A percentile compares a stretch with the other conserved stretches of the same genome.
These are phyloP conservation scores for Vigna radiata DNA, from an alignment of 306 rosid species.

Conservation along the genomic window DNA sequence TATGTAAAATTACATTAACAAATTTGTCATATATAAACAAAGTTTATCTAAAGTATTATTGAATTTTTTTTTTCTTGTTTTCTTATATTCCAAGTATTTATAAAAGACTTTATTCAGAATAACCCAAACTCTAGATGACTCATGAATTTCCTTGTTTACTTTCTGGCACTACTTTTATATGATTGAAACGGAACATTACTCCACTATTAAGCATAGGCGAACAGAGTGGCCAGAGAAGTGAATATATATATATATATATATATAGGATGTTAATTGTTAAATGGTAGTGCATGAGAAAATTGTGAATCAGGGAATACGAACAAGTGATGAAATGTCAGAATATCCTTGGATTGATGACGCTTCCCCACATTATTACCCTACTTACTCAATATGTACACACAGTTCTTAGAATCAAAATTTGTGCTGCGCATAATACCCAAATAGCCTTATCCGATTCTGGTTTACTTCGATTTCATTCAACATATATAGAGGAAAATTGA, in stretches of 20 bases:
- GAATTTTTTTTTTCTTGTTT: no score
- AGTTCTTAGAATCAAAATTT: conserved; percentile 15
- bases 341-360: conserved; percentile 44
- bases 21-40: no score
- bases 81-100: no score
- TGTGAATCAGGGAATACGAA: conserved; percentile 33
- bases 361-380: conserved; percentile 15
- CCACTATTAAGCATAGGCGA: background rate
- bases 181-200: conserved; percentile 1
- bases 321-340: conserved; percentile 41
- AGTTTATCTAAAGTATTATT: no score
- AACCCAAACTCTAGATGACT: background rate
- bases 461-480: conserved; percentile 44
- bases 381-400: conserved; percentile 28
- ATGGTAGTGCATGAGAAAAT: background rate
- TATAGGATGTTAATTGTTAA: background rate
- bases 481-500: conserved; percentile 48
- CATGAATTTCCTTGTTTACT: background rate
- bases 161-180: background rate
- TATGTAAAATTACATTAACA: background rate
- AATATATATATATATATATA: conserved; percentile 9
- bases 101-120: no score
- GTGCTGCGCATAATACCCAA: conserved; percentile 31
- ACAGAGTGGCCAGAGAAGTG: background rate
- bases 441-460: conserved; percentile 34